These are phyloP conservation scores for Anthostomella pinea DNA, from an alignment of 2,329 filamentous ascomycete genomes.

Conservation along the genomic window DNA sequence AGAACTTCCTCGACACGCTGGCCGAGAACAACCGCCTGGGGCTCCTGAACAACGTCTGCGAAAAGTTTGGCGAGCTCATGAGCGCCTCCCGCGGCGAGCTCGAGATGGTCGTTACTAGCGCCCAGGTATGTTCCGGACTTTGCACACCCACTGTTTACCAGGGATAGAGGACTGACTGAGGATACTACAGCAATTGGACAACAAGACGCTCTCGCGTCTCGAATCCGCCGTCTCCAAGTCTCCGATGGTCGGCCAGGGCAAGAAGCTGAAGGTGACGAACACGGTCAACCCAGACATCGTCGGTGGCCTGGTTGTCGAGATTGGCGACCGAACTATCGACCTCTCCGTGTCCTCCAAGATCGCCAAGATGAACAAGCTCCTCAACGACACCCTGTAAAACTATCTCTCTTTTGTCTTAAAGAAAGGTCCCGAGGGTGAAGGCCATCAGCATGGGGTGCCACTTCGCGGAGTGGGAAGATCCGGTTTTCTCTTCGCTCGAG, in stretches of 20 bases:
- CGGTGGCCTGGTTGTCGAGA: conserved; percentile 91
- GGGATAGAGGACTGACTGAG: neutral
- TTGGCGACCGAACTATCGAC: conserved; percentile 97
- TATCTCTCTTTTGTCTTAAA: conserved; percentile 29
- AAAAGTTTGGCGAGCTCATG: conserved; percentile 87
- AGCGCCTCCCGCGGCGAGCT: conserved; percentile 88
- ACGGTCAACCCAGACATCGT: conserved; percentile 94
- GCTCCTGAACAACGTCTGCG: conserved; percentile 74
- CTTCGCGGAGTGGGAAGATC: conserved; percentile 18
- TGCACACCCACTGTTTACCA: neutral
- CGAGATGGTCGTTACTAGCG: conserved; percentile 87
- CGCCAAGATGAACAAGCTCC: conserved; percentile 98
- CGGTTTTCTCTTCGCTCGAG: conserved; percentile 19
- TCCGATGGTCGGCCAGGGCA: conserved; percentile 79
- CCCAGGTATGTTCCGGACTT: conserved; percentile 64
- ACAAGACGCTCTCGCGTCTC: conserved; percentile 78
- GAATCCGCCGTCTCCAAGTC: conserved; percentile 89
- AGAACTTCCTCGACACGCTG: conserved; percentile 88
- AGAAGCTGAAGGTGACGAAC: conserved; percentile 97
- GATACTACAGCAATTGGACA: conserved; percentile 63
- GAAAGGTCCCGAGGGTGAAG: conserved; percentile 1
- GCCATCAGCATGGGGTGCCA: conserved; percentile 5
- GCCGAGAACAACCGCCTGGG: conserved; percentile 96
- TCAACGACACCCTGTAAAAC: conserved; percentile 91
- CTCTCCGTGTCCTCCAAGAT: conserved; percentile 93